Conservation (phyloP, 2,329 filamentous ascomycete species). For the Xylaria sp. region DNA sequence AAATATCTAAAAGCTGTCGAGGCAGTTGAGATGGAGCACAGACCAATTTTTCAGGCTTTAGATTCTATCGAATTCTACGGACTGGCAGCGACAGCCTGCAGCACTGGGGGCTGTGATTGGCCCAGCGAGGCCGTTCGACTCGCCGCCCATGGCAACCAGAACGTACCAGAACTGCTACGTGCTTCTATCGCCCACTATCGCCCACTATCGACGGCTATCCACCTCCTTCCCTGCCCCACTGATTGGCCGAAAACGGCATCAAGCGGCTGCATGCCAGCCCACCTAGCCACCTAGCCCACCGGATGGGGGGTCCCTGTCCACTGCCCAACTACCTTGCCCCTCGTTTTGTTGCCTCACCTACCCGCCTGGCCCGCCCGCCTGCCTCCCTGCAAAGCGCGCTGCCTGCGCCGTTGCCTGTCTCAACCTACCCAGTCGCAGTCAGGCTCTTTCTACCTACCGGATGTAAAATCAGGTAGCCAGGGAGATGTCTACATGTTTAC, state of each 20-base stretch:
- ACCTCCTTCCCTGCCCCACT: constrained; percentile 31
- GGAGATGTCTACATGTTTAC: not conserved
- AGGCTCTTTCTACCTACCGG: not conserved
- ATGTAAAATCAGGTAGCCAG: not conserved
- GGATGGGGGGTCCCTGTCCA: constrained; percentile 9
- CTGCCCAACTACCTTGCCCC: constrained; percentile 19
- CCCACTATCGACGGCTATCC: constrained; percentile 29
- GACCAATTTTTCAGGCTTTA: constrained; percentile 40
- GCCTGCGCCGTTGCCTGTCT: not conserved
- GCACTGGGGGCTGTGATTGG: constrained; percentile 40
- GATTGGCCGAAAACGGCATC: constrained; percentile 44
- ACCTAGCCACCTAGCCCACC: constrained; percentile 12
- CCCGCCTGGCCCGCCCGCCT: constrained; percentile 8
- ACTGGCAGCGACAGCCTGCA: constrained; percentile 38
- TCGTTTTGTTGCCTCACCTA: constrained; percentile 32
- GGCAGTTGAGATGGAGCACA: constrained; percentile 38
- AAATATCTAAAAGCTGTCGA: constrained; percentile 36
- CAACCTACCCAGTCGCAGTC: not conserved
- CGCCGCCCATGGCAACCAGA: constrained; percentile 41
- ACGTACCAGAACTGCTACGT: constrained; percentile 33
- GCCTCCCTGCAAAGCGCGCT: not conserved
- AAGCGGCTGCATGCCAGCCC: constrained; percentile 33
- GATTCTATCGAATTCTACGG: constrained; percentile 51
- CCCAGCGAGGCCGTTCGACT: constrained; percentile 10
- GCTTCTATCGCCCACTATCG: constrained; percentile 30